Percentiles rank a stretch among this genome's conserved stretches.
phyloP scores from a whole-genome alignment of 1,139 yeast species.

The Saccharomyces uvarum region DNA sequence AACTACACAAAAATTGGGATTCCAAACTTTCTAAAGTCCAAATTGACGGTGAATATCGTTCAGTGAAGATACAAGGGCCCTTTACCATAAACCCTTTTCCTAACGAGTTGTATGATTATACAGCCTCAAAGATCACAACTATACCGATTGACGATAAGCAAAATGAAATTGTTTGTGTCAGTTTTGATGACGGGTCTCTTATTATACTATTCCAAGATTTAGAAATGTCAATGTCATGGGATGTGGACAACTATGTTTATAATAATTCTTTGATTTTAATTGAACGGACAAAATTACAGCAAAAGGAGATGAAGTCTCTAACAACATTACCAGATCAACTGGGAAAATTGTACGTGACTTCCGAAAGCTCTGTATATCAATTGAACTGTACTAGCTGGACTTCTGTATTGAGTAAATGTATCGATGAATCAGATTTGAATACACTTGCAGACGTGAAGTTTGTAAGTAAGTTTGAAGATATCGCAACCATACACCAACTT shows the following conservation, averaged over 20 bases:
- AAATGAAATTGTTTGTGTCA: constrained; percentile 18
- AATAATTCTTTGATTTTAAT: constrained; percentile 22
- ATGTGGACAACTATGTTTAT: constrained; percentile 11
- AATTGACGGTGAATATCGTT: constrained; percentile 13
- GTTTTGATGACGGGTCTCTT: constrained; percentile 22
- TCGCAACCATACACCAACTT: constrained; percentile 8
- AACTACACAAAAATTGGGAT: constrained; percentile 14
- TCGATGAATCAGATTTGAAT: constrained; percentile 18
- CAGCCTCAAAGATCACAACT: constrained; percentile 33
- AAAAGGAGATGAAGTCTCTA: constrained; percentile 6
- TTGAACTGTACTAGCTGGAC: constrained; percentile 19
- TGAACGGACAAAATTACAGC: constrained; percentile 14
- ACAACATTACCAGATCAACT: neutral
- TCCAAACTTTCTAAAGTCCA: neutral
- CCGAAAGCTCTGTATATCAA: constrained; percentile 5
- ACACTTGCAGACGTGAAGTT: constrained; percentile 12
- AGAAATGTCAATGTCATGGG: constrained; percentile 28
- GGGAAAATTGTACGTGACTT: constrained; percentile 12
- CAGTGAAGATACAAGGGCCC: constrained; percentile 43
- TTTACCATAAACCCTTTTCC: constrained; percentile 46
- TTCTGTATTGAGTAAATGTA: constrained; percentile 13
- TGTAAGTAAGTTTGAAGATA: constrained; percentile 10
- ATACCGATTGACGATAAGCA: constrained; percentile 25
- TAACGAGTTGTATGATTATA: constrained; percentile 38
- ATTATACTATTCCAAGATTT: constrained; percentile 25